Evolutionary conservation across 805 yeast species (phyloP).

Genomic region (Sugiyamaella valdiviana): DNA sequence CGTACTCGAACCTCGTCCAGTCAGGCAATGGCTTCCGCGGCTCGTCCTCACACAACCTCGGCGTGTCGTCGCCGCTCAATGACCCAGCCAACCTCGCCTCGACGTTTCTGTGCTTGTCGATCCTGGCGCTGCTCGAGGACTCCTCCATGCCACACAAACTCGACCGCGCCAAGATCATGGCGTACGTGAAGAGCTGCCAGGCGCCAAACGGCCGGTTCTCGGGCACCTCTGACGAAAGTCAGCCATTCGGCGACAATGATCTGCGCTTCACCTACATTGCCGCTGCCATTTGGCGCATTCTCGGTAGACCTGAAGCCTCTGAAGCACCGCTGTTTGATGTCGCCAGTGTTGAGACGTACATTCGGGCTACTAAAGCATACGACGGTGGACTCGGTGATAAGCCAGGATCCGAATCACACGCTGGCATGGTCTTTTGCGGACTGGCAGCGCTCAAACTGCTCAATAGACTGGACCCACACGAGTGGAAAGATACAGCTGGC

Average conservation of each 20-base stretch:
- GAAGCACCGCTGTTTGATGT: conserved; percentile 47
- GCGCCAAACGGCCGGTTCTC: conserved; percentile 51
- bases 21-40: conserved; percentile 51
- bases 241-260: conserved; percentile 58
- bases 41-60: conserved; percentile 39
- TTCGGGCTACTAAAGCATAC: conserved; percentile 34
- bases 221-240: conserved; percentile 34
- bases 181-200: conserved; percentile 58
- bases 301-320: conserved; percentile 31
- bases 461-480: conserved; percentile 24
- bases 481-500: background rate
- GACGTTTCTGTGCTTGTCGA: conserved; percentile 67
- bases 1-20: conserved; percentile 44
- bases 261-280: conserved; percentile 73
- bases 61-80: background rate
- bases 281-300: conserved; percentile 48
- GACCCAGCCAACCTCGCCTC: conserved; percentile 57
- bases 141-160: conserved; percentile 35
- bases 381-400: conserved; percentile 70
- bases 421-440: conserved; percentile 85
- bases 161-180: conserved; percentile 41
- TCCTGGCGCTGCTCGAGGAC: conserved; percentile 46
- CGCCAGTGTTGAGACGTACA: conserved; percentile 35
- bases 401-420: conserved; percentile 61
- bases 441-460: conserved; percentile 51